phyloP scores from a whole-genome alignment of 177 flowering plant species.

The Vitis hybrid region DNA sequence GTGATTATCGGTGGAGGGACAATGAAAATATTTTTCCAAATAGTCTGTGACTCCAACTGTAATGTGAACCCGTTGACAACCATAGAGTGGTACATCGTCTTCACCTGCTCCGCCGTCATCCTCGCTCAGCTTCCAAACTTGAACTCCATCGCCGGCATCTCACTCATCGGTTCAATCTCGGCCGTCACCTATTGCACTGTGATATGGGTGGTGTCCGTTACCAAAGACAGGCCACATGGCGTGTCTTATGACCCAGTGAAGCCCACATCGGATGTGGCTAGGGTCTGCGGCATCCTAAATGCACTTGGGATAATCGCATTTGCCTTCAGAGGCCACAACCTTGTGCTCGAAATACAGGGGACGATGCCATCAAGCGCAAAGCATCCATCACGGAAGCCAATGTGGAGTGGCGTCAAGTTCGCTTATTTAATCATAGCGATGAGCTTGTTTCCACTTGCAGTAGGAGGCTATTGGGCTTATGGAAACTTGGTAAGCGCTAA shows the following conservation, averaged over 20 bases:
- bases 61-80: constrained; percentile 33
- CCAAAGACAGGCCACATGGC: constrained; percentile 32
- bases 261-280: constrained; percentile 18
- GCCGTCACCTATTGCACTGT: constrained; percentile 66
- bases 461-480: constrained; percentile 79
- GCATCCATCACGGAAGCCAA: constrained; percentile 56
- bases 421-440: constrained; percentile 59
- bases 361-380: constrained; percentile 72
- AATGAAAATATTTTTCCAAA: constrained; percentile 52
- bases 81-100: constrained; percentile 73
- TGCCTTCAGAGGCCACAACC: constrained; percentile 88
- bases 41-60: constrained; percentile 26
- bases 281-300: constrained; percentile 38
- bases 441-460: constrained; percentile 71
- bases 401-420: constrained; percentile 77
- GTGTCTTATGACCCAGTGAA: constrained; percentile 40
- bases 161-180: constrained; percentile 65
- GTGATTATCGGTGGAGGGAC: constrained; percentile 65
- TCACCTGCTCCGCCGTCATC: constrained; percentile 54
- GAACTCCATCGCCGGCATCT: constrained; percentile 79
- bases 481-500: constrained; percentile 60
- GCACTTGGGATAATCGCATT: constrained; percentile 75
- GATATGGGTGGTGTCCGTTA: constrained; percentile 61
- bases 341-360: constrained; percentile 84
- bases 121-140: constrained; percentile 80